Conservation (phyloP, 257 asterid species). For the Nicotiana paniculata region DNA sequence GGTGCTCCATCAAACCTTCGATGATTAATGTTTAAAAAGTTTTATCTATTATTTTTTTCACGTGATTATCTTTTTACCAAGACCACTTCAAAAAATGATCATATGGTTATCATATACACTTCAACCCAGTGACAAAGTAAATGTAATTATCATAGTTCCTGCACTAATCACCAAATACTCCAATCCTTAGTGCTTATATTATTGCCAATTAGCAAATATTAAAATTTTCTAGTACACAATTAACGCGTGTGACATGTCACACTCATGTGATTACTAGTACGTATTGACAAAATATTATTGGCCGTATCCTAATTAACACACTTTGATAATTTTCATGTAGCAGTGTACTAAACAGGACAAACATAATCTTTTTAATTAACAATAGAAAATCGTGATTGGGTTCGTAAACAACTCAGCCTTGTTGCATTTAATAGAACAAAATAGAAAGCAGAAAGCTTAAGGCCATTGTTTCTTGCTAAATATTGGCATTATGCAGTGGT, state of each 20-base stretch:
- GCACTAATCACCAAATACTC: no score
- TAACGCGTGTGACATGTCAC: not conserved
- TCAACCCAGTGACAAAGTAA: not conserved
- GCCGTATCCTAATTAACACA: not conserved
- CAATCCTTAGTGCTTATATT: not conserved
- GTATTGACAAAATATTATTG: not conserved
- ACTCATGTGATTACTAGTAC: not conserved
- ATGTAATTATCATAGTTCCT: not conserved
- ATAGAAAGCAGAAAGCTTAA: not conserved
- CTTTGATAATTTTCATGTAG: constrained; percentile 1
- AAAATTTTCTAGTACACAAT: not conserved
- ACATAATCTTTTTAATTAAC: not conserved
- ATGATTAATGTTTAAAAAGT: no score
- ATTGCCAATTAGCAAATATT: not conserved
- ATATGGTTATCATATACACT: not conserved
- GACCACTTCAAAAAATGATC: no score
- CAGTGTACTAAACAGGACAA: not conserved
- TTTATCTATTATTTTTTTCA: no score
- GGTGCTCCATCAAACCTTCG: no score
- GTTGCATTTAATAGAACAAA: not conserved
- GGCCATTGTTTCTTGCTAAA: not conserved
- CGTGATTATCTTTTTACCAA: no score
- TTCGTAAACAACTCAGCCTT: not conserved
- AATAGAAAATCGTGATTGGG: not conserved
- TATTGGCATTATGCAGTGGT: not conserved